Percentiles rank a stretch among this genome's conserved stretches.
Evolutionary conservation across 371 early-diverging fungal genomes (phyloP).

Genomic region (Parasitella parasitica): DNA sequence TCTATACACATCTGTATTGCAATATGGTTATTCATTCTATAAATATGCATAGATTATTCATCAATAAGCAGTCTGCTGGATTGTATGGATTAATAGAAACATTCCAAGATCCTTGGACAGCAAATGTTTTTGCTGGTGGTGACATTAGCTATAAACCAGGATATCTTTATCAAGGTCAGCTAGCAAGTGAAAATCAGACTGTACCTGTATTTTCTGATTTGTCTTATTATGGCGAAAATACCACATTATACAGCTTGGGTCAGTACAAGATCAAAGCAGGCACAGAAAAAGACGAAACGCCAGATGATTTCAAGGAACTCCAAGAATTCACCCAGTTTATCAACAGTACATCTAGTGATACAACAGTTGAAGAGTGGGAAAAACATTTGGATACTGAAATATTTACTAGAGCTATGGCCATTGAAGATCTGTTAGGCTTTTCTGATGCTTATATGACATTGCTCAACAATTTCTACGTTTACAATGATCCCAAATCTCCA

Average conservation of each 20-base stretch:
- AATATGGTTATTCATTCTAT: neutral
- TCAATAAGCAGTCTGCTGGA: constrained; percentile 32
- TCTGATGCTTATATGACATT: constrained; percentile 28
- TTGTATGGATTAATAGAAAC: constrained; percentile 37
- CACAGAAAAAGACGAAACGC: neutral
- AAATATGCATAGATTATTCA: constrained; percentile 25
- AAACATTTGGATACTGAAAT: constrained; percentile 20
- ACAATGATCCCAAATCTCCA: constrained; percentile 9
- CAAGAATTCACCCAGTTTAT: constrained; percentile 24
- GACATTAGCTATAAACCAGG: constrained; percentile 28
- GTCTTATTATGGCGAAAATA: constrained; percentile 7
- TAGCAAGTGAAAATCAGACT: neutral
- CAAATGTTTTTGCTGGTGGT: constrained; percentile 31
- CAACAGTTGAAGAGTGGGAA: constrained; percentile 25
- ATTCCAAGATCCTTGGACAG: constrained; percentile 37
- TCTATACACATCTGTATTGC: too few species aligned
- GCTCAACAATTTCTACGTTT: constrained; percentile 32
- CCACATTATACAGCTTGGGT: constrained; percentile 6
- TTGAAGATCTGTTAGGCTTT: constrained; percentile 32
- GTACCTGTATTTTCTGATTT: constrained; percentile 18
- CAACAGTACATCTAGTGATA: neutral
- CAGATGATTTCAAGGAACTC: neutral
- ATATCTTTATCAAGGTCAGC: constrained; percentile 27
- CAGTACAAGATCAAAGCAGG: constrained; percentile 25
- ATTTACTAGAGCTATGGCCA: constrained; percentile 24